These are phyloP conservation scores for Coemansia sp. DNA, from an alignment of 192 early-diverging fungal species.

Conservation along the genomic window DNA sequence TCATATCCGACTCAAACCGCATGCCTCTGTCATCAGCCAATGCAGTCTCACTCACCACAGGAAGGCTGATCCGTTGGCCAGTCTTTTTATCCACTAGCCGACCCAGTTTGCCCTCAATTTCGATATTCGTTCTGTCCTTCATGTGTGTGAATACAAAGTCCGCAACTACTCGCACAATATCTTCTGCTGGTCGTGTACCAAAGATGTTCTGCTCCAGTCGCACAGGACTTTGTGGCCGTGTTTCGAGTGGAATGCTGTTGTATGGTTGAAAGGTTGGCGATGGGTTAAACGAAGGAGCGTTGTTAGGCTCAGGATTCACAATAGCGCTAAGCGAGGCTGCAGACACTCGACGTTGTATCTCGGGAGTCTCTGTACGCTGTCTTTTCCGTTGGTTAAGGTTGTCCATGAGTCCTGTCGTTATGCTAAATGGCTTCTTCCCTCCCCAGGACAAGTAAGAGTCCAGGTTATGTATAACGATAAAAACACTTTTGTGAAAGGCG, in stretches of 20 bases:
- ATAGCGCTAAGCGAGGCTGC: slow-evolving; percentile 48
- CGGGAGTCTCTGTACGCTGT: slow-evolving; percentile 35
- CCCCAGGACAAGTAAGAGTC: not conserved
- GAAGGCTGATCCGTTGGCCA: slow-evolving; percentile 59
- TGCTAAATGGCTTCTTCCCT: not conserved
- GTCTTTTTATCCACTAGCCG: slow-evolving; percentile 68
- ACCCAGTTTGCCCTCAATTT: slow-evolving; percentile 92
- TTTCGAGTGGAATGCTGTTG: not conserved
- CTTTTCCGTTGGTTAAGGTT: slow-evolving; percentile 31
- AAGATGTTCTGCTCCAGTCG: slow-evolving; percentile 64
- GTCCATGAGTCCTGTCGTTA: slow-evolving; percentile 5
- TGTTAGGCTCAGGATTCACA: slow-evolving; percentile 40
- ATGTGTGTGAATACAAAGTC: slow-evolving; percentile 65
- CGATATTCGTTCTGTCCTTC: slow-evolving; percentile 40
- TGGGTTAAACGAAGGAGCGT: slow-evolving; percentile 11
- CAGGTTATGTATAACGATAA: no score
- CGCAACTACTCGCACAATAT: slow-evolving; percentile 60
- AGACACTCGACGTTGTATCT: slow-evolving; percentile 39
- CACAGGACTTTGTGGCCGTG: slow-evolving; percentile 28
- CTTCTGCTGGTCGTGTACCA: slow-evolving; percentile 59
- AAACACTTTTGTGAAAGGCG: not conserved
- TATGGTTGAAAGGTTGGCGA: slow-evolving; percentile 28
- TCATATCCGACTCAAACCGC: slow-evolving; percentile 87
- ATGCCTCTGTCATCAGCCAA: slow-evolving; percentile 28
- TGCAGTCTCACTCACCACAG: slow-evolving; percentile 64